Base-by-base conservation (phyloP, 148 eudicot species). In the Cornus kousa region DNA sequence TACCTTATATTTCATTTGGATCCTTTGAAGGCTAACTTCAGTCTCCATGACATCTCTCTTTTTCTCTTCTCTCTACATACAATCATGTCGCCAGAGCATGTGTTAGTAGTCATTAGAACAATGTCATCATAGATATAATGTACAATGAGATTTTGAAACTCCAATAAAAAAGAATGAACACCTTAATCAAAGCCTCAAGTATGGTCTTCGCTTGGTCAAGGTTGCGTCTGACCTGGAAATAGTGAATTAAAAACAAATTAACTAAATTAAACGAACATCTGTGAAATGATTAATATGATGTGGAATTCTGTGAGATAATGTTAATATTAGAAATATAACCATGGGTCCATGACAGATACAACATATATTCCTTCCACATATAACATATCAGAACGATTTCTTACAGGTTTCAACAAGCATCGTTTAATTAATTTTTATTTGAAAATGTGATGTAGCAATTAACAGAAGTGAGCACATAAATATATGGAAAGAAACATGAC, bases 1-100 rank as follows among this genome's bases (percentile, higher is more conserved):
- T 90, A 96, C 99, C 99, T 96, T 96, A 78, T 93, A 94, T 80
- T 90, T 89, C 86, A 93, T 74, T 72, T 96, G 99, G 75, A 92
- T 85, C 85, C 99, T 89, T 81, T 96, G 99, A 73, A 96, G 98
- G 84, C 87, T 87, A 74, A 93, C 93, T 85, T 96, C 99, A 72
- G 88, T 94, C 81, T 93, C 95, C 85, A 91, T 86, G 71, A 96
- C 94, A 50, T 96, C 99, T 85, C 98, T 86, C 82, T 96, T 96
- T 77, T 94, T 94, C 91, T 94, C 99, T 80, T 96, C 99, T 81
- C 99, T 91, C 99, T 96, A 87, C 84, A 89, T 6, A 75, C 53
- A 78, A 71, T 57, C 35, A 70, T 74, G 50, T 70, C 55, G 67
- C 76, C n/a, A 80, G 67, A 43, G 33, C 55, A 66, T 20, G 66